Evolutionary conservation across 176 grass and related monocot genomes (phyloP), one percentile per base, ranked within the genome.

Genomic region (Eragrostis curvula): DNA sequence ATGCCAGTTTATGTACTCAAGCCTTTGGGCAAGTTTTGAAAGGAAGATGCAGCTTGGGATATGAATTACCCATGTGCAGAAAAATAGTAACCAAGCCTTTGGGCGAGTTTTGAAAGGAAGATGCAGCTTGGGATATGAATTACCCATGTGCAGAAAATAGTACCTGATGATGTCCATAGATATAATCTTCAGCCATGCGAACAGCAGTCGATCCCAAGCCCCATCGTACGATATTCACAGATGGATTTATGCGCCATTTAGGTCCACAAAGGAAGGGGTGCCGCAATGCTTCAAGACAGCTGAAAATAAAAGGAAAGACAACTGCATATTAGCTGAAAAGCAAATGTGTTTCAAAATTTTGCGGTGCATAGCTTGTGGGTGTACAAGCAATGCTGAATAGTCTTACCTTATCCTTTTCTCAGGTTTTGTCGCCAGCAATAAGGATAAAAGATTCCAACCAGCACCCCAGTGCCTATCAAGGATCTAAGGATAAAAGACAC

Each of bases 221-320:
- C 96, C 96, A 98, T 21, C 89, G 71, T 25, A 95, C 78, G n/a
- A 98, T 61, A 86, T 85, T 58, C 21, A 88, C 85, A 44, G 96
- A 93, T 66, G 92, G 90, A 67, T 72, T 90, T 85, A 93, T 85
- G 40, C 92, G 90, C 96, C 96, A 98, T 86, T 73, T 98, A 39
- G 96, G 92, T 49, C 96, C 96, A 89, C 96, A 98, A 28, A 98
- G 85, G 87, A 98, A 98, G 10, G 96, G 96, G 62, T 98, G 93
- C 30, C 96, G 88, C 56, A 98, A 81, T 78, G 96, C 92, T 89
- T 93, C 89, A 36, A 95, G 30, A 66, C 92, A 98, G 80, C 96
- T 98, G 79, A 67, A 85, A 40, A 42, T 78, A 52, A 77, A 3
- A 59, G 24, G 23, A 61, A 61, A 60, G n/a, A 27, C 23, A 25